These are phyloP conservation scores for Carex pumila DNA, from an alignment of 176 grass and related monocot species.

Conservation along the genomic window DNA sequence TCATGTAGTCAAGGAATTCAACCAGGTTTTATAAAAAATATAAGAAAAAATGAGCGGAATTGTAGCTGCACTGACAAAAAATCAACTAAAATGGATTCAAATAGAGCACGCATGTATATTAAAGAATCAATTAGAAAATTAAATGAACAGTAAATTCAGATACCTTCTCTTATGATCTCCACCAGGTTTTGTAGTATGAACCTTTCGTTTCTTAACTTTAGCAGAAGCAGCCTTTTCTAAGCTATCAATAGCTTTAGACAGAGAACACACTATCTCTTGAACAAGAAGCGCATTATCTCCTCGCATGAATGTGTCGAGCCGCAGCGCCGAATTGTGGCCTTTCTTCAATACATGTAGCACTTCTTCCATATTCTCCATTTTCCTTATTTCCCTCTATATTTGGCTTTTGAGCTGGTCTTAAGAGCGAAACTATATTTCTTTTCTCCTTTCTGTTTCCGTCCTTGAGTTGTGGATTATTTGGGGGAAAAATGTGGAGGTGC, in stretches of 20 bases:
- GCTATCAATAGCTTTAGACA: constrained; percentile 6
- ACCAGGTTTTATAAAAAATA: background rate
- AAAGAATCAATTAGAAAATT: background rate
- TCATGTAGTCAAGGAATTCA: background rate
- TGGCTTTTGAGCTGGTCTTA: background rate
- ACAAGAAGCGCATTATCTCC: constrained; percentile 8
- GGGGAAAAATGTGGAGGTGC: background rate
- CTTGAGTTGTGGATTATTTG: background rate
- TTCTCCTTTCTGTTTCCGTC: background rate
- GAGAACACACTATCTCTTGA: background rate
- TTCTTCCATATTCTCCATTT: constrained; percentile 1
- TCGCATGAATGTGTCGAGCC: background rate
- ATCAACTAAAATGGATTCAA: constrained; percentile 12
- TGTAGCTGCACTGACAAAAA: background rate
- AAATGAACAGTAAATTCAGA: background rate
- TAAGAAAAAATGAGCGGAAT: background rate
- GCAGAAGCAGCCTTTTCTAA: constrained; percentile 2
- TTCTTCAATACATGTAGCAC: constrained; percentile 9
- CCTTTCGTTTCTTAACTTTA: background rate
- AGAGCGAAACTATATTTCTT: background rate
- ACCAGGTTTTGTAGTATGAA: background rate
- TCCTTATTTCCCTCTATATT: background rate
- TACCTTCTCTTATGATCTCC: constrained; percentile 9
- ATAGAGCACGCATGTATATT: background rate
- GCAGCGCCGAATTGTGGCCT: background rate